Evolutionary conservation across 805 yeast species (phyloP), one percentile per base, ranked within the genome.

Genomic region (Candida quercuum): DNA sequence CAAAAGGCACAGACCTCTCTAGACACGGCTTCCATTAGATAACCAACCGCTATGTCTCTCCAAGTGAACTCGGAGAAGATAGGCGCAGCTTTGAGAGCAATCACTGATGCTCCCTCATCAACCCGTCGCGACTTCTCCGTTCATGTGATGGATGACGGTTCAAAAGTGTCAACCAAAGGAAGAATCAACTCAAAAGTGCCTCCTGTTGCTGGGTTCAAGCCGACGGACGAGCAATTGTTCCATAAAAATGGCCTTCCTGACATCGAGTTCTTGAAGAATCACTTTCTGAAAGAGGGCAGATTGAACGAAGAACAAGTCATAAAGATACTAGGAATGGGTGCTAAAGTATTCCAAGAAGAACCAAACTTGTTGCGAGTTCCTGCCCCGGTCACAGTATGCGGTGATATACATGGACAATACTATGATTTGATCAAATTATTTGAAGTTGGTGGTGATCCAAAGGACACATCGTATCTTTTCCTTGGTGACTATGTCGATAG

Each of bases 371-470:
- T 91, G 36, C 71, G 71, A 15, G 83, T 93, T 2, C 89, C 88
- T 3, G 94, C 96, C 0, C 99, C 98, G 1, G 86, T 91, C 3
- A 89, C 96, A 0, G 88, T 91, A 3, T 88, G 97, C 64, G 99
- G 99, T 39, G 98, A 91, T 61, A 74, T 89, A n/a, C 98, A 91
- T 61, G 99, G 99, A 14, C 98, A 91, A 60, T 87, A 76, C 59
- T 89, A 74, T 59, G 99, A 91, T 60, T 69, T 91, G 49, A 70
- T 89, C 76, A 88, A 89, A 60, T 65, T 91, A 31, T 86, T 91
- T 54, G 97, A 91, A 57, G 91, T 88, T 14, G 95, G 96, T 28
- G 98, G 98, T 2, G 80, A 82, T 54, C 96, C 97, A 11, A 68
- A 64, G 13, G 61, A 56, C n/a, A 81, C 94, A 1, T 71, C 84